A percentile compares a stretch with the other conserved stretches of the same genome.
Conservation (phyloP, 23 red algal genomes). For the Gracilaria domingensis region DNA sequence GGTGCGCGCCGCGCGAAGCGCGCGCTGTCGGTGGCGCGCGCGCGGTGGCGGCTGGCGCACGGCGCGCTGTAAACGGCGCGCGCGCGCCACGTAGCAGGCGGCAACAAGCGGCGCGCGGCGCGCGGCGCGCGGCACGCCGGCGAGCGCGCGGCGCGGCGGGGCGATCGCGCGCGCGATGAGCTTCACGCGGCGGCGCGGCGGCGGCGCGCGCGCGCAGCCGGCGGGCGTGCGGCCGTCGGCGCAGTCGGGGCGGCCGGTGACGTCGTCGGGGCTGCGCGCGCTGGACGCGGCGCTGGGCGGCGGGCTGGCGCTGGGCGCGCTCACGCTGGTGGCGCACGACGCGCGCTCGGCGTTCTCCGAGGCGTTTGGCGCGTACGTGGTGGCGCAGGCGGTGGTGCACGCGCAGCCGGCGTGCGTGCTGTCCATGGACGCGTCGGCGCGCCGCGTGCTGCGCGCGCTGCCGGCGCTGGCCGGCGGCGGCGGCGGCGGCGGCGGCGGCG, state of each 20-base stretch:
- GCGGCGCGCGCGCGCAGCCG: conserved; percentile 6
- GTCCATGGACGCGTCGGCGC: conserved; percentile 22
- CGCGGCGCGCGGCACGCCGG: too few species aligned
- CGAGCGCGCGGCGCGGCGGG: too few species aligned
- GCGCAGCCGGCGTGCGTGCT: conserved; percentile 65
- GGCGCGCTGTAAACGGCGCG: too few species aligned
- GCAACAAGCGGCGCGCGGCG: too few species aligned
- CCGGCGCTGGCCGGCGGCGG: conserved; percentile 12
- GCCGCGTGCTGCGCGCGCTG: conserved; percentile 25
- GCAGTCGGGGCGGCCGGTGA: conserved; percentile 19
- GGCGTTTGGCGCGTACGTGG: conserved; percentile 36
- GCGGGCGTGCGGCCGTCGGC: not conserved
- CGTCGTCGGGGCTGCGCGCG: conserved; percentile 48
- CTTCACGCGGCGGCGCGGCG: conserved; percentile 21
- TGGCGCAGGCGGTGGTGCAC: conserved; percentile 59
- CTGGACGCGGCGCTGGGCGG: conserved; percentile 81
- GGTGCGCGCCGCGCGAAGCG: not conserved
- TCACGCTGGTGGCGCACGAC: conserved; percentile 74
- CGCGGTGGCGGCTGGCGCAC: too few species aligned
- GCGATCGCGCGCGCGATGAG: not conserved
- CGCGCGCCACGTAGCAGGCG: not conserved
- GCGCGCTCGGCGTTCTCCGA: conserved; percentile 41
- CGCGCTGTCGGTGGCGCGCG: too few species aligned
- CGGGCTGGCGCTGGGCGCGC: conserved; percentile 66
- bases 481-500: not conserved